phyloP scores from a whole-genome alignment of 2,329 filamentous ascomycete genomes.

The Fusarium drepaniforme region DNA sequence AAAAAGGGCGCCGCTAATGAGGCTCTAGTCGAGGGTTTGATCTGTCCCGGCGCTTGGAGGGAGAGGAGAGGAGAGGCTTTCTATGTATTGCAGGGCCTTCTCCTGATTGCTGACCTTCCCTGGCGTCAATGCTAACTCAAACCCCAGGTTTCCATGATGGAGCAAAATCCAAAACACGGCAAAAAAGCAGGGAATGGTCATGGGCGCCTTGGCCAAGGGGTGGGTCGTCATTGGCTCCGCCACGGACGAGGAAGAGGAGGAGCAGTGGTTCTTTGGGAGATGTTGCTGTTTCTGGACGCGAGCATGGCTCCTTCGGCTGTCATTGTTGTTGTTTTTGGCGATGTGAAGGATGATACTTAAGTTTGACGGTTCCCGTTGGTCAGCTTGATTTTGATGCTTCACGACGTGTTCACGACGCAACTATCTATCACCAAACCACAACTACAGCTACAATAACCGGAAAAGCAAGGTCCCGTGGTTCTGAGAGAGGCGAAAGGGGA shows the following conservation, averaged over 20 bases:
- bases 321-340: neutral
- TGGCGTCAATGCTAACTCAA: neutral
- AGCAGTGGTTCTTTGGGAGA: slow-evolving; percentile 26
- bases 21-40: neutral
- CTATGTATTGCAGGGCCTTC: neutral
- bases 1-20: neutral
- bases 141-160: slow-evolving; percentile 21
- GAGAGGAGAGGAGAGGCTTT: neutral
- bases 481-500: neutral
- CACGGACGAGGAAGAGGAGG: neutral
- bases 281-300: neutral
- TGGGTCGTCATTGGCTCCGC: slow-evolving; percentile 28
- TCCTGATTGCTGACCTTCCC: neutral
- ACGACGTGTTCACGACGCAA: neutral
- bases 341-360: slow-evolving; percentile 14
- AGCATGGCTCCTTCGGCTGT: slow-evolving; percentile 8
- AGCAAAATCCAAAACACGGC: slow-evolving; percentile 27
- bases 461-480: neutral
- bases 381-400: slow-evolving; percentile 6
- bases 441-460: neutral
- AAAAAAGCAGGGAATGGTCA: slow-evolving; percentile 15
- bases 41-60: neutral
- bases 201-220: slow-evolving; percentile 3
- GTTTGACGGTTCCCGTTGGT: slow-evolving; percentile 16
- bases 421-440: neutral